Percentiles rank a stretch among this genome's conserved stretches.
These are phyloP conservation scores for Boletus rufocinnamomeus DNA, from an alignment of 768 basidiomycete species.

Conservation along the genomic window DNA sequence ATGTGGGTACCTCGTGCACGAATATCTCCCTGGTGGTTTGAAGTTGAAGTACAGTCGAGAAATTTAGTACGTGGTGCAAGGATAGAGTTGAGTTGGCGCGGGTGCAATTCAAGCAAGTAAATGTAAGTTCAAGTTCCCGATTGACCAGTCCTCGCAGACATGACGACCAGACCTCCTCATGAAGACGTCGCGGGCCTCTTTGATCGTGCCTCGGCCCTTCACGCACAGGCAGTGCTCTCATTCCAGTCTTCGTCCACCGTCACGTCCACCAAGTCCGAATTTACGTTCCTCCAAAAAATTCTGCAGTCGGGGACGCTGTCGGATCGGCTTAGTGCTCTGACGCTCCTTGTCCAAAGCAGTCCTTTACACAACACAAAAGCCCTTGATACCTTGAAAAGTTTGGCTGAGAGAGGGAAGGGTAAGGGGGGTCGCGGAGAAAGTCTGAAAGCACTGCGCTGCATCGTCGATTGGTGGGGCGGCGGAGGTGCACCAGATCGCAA, in stretches of 20 bases:
- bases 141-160: neutral
- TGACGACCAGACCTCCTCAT: neutral
- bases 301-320: slow-evolving; percentile 88
- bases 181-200: slow-evolving; percentile 30
- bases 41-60: neutral
- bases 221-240: slow-evolving; percentile 43
- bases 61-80: neutral
- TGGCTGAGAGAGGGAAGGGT: slow-evolving; percentile 77
- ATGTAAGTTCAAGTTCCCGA: no score
- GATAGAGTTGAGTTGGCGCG: neutral
- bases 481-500: slow-evolving; percentile 90
- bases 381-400: slow-evolving; percentile 67
- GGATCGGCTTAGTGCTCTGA: slow-evolving; percentile 88
- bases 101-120: neutral
- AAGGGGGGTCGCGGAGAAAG: slow-evolving; percentile 94
- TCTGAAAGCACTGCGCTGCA: slow-evolving; percentile 83
- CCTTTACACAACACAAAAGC: slow-evolving; percentile 86
- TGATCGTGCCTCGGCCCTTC: slow-evolving; percentile 49
- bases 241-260: slow-evolving; percentile 53
- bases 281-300: slow-evolving; percentile 80
- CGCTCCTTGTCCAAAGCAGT: slow-evolving; percentile 83
- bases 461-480: slow-evolving; percentile 97
- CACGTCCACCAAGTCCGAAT: slow-evolving; percentile 62
- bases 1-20: neutral
- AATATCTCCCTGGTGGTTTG: neutral